Conservation (phyloP, 768 basidiomycete genomes). For the Gymnopilus junonius region DNA sequence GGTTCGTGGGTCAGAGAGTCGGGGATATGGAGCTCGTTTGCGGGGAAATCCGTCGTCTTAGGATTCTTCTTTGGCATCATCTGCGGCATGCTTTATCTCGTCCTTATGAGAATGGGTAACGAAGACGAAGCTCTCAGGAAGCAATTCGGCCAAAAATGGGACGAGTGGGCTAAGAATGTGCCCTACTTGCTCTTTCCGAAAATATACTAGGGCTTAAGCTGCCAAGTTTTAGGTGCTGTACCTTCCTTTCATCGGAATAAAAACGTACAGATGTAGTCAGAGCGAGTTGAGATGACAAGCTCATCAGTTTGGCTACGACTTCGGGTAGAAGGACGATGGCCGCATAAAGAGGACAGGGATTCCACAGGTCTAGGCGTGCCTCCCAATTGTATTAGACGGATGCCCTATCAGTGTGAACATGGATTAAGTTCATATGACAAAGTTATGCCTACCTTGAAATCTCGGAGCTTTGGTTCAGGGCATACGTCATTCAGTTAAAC, state of each 20-base stretch:
- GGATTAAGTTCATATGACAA: too few relatives aligned
- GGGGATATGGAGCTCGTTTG: constrained; percentile 28
- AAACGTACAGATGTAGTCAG: neutral
- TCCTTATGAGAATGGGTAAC: constrained; percentile 36
- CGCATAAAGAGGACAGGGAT: too few relatives aligned
- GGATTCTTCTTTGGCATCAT: constrained; percentile 30
- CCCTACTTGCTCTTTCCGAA: constrained; percentile 53
- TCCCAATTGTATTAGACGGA: too few relatives aligned
- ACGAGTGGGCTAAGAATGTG: constrained; percentile 45
- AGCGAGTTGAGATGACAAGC: neutral
- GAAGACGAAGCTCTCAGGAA: constrained; percentile 46
- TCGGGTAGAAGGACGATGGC: too few relatives aligned
- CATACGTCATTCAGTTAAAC: neutral
- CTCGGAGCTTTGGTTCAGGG: too few relatives aligned
- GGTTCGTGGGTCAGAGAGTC: constrained; percentile 23
- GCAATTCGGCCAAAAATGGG: constrained; percentile 46
- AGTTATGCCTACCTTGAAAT: too few relatives aligned
- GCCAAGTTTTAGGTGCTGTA: neutral
- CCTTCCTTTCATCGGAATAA: neutral
- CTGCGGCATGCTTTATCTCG: constrained; percentile 23
- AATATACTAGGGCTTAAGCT: constrained; percentile 34
- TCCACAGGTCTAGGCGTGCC: too few relatives aligned
- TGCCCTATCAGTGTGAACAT: too few relatives aligned
- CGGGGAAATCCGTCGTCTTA: constrained; percentile 31
- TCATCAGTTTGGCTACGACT: too few relatives aligned